Evolutionary conservation across 495 filamentous ascomycete species (phyloP).

Genomic region (Aspergillus homomorphus): DNA sequence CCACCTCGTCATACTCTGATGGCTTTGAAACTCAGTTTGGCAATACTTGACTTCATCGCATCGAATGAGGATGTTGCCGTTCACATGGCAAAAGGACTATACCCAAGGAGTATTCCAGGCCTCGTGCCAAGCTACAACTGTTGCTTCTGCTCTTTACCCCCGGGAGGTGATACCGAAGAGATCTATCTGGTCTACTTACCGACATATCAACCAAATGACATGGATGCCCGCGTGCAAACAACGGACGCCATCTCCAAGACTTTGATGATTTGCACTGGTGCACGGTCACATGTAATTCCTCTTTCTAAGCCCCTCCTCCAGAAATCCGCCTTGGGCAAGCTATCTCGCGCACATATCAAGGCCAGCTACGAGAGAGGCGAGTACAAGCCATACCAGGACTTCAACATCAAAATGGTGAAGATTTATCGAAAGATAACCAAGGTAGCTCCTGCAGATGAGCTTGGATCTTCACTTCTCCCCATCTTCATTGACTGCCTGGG

Average conservation of each 20-base stretch:
- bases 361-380: conserved; percentile 29
- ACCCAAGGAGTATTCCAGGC: conserved; percentile 23
- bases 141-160: conserved; percentile 26
- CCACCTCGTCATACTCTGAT: too few species aligned
- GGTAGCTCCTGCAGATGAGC: conserved; percentile 4
- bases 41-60: too few species aligned
- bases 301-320: conserved; percentile 13
- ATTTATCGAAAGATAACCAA: background rate
- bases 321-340: conserved; percentile 47
- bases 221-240: background rate
- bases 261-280: background rate
- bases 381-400: conserved; percentile 16
- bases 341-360: conserved; percentile 43
- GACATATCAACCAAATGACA: conserved; percentile 8
- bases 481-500: conserved; percentile 22
- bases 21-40: too few species aligned
- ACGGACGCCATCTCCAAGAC: conserved; percentile 1
- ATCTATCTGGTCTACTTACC: conserved; percentile 30
- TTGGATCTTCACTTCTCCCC: conserved; percentile 11
- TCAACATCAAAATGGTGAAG: background rate
- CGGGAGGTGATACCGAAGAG: conserved; percentile 28
- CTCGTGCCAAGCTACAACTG: conserved; percentile 21
- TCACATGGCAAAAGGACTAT: too few species aligned
- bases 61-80: too few species aligned
- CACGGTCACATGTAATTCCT: conserved; percentile 16